Evolutionary conservation across 2,329 filamentous ascomycete genomes (phyloP).

Genomic region (Fusarium irregulare): DNA sequence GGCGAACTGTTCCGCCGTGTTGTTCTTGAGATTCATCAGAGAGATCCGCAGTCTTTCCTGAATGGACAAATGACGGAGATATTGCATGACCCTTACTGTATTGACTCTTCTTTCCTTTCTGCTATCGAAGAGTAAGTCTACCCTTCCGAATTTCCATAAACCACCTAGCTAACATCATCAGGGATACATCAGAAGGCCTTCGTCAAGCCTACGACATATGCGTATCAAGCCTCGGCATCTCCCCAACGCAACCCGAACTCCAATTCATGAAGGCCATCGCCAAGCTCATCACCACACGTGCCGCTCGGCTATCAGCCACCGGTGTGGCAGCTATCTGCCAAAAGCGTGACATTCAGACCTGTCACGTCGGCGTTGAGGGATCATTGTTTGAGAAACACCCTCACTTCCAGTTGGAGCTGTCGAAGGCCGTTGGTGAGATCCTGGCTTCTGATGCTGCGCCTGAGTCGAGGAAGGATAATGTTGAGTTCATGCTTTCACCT

Average conservation of each 20-base stretch:
- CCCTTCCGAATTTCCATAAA: no score
- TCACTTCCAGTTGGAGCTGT: constrained; percentile 93
- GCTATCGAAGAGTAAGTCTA: constrained; percentile 82
- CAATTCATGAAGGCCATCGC: constrained; percentile 89
- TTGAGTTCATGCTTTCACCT: constrained; percentile 2
- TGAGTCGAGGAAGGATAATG: rapidly evolving
- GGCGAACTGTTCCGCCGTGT: constrained; percentile 94
- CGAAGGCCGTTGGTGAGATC: constrained; percentile 92
- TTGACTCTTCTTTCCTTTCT: constrained; percentile 94
- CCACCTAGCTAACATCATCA: constrained; percentile 45
- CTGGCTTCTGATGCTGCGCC: background rate
- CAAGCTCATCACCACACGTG: constrained; percentile 95
- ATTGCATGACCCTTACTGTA: constrained; percentile 85
- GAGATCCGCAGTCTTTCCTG: constrained; percentile 51
- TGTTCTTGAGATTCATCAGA: constrained; percentile 81
- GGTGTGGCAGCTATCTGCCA: constrained; percentile 96
- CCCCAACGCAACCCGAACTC: constrained; percentile 78
- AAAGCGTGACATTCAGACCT: constrained; percentile 89
- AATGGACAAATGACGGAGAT: constrained; percentile 55
- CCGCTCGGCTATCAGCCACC: constrained; percentile 91
- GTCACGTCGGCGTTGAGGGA: constrained; percentile 95
- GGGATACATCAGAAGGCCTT: constrained; percentile 94
- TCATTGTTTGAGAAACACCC: constrained; percentile 99
- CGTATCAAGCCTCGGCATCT: constrained; percentile 77
- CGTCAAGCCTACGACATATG: constrained; percentile 87